Conservation (phyloP, 805 yeast species). For the Lipomyces sp. region DNA sequence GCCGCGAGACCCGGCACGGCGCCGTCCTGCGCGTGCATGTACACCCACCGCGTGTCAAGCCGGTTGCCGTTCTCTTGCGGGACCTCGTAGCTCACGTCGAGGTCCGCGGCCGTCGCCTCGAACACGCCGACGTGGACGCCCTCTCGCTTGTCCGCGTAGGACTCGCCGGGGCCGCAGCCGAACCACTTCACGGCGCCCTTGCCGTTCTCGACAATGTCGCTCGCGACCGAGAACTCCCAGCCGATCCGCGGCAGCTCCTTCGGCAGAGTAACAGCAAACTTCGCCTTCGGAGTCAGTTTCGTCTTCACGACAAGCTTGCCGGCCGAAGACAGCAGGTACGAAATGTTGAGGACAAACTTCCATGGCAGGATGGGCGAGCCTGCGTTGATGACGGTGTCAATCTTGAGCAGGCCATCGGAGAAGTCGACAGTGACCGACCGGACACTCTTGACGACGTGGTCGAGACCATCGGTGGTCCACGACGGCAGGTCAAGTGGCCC, state of each 20-base stretch:
- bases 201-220: slow-evolving; percentile 17
- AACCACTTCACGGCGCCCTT: slow-evolving; percentile 34
- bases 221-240: slow-evolving; percentile 35
- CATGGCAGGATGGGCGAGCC: slow-evolving; percentile 35
- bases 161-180: slow-evolving; percentile 41
- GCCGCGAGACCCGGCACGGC: slow-evolving; percentile 2
- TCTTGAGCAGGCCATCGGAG: slow-evolving; percentile 1
- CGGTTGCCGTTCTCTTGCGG: slow-evolving; percentile 43
- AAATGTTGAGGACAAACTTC: slow-evolving; percentile 31
- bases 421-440: background rate
- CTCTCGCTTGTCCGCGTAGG: slow-evolving; percentile 38
- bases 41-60: slow-evolving; percentile 37
- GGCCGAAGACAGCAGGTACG: slow-evolving; percentile 16
- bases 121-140: slow-evolving; percentile 35
- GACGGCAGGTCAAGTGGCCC: slow-evolving; percentile 31
- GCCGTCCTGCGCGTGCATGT: slow-evolving; percentile 11
- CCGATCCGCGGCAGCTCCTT: slow-evolving; percentile 40
- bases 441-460: slow-evolving; percentile 25
- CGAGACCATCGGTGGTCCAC: slow-evolving; percentile 36
- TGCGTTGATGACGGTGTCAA: slow-evolving; percentile 26
- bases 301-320: slow-evolving; percentile 1
- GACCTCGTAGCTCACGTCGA: slow-evolving; percentile 37
- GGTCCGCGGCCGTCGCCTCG: slow-evolving; percentile 18
- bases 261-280: slow-evolving; percentile 32
- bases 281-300: slow-evolving; percentile 15